These are phyloP conservation scores for Stylosanthes scabra DNA, from an alignment of 331 rosid species.

Conservation along the genomic window DNA sequence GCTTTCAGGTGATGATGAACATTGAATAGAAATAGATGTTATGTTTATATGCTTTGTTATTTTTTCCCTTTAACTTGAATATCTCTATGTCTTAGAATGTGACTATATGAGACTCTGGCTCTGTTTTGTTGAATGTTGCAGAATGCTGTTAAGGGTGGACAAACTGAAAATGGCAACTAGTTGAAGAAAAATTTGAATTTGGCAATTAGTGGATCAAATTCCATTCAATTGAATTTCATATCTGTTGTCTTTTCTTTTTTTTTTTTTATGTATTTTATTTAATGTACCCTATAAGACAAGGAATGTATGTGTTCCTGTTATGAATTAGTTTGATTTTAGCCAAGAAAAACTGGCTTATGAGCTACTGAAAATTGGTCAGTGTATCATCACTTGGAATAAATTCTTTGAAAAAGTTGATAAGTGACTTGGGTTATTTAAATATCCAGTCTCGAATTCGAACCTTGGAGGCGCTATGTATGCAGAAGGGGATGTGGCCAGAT, in stretches of 20 bases:
- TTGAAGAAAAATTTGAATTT: constrained; percentile 39
- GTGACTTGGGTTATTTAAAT: no score
- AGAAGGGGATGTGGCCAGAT: no score
- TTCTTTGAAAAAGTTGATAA: no score
- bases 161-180: constrained; percentile 58
- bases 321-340: constrained; percentile 6
- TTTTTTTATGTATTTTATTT: constrained; percentile 23
- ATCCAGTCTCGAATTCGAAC: no score
- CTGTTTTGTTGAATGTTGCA: constrained; percentile 43
- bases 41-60: constrained; percentile 10
- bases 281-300: constrained; percentile 20
- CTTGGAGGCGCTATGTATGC: no score
- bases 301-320: background rate
- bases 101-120: constrained; percentile 18
- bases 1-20: constrained; percentile 73
- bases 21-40: constrained; percentile 1
- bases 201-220: constrained; percentile 15
- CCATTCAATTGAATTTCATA: constrained; percentile 2
- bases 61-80: background rate
- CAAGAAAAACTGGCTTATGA: background rate
- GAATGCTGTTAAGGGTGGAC: constrained; percentile 55
- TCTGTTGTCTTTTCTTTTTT: constrained; percentile 19
- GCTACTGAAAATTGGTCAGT: no score
- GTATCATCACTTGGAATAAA: no score
- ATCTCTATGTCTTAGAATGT: background rate